phyloP scores from a whole-genome alignment of 2,329 filamentous ascomycete species.

The Lecanicillium sp. region DNA sequence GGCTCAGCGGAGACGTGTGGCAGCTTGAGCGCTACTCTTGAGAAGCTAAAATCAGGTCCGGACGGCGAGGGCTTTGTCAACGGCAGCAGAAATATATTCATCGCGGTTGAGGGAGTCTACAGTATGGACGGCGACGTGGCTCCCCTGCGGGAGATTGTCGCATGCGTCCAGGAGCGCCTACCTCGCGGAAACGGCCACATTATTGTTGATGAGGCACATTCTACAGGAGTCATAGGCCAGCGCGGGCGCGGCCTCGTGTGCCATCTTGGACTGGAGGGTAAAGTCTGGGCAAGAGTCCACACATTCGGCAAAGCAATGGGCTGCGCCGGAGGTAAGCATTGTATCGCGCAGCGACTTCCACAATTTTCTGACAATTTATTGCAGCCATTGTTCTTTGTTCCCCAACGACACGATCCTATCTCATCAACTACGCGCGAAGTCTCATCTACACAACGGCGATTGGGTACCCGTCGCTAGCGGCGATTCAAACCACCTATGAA shows the following conservation, averaged over 20 bases:
- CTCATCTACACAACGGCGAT: conserved; percentile 71
- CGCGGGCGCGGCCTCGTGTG: conserved; percentile 54
- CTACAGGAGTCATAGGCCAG: conserved; percentile 53
- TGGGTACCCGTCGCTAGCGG: conserved; percentile 53
- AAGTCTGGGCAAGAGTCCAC: conserved; percentile 53
- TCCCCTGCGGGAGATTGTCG: conserved; percentile 55
- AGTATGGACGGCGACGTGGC: conserved; percentile 79
- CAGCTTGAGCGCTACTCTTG: conserved; percentile 24
- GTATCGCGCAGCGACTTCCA: conserved; percentile 3
- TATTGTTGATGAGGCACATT: conserved; percentile 64
- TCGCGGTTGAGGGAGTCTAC: conserved; percentile 67
- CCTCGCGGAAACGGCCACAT: conserved; percentile 54
- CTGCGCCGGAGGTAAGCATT: conserved; percentile 58
- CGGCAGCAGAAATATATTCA: conserved; percentile 51
- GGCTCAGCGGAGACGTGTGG: not conserved
- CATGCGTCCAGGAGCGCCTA: conserved; percentile 49
- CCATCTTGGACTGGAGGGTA: conserved; percentile 47
- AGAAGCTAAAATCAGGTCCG: conserved; percentile 27
- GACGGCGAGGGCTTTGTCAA: conserved; percentile 25
- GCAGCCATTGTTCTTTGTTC: conserved; percentile 58
- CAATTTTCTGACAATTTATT: conserved; percentile 18
- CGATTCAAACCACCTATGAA: conserved; percentile 52
- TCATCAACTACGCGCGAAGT: conserved; percentile 71
- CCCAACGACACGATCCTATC: conserved; percentile 51
- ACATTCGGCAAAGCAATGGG: conserved; percentile 65